Percentiles rank a stretch among this genome's conserved stretches.
phyloP scores from a whole-genome alignment of 2,329 filamentous ascomycete genomes.

The Ceratocystis variospora region DNA sequence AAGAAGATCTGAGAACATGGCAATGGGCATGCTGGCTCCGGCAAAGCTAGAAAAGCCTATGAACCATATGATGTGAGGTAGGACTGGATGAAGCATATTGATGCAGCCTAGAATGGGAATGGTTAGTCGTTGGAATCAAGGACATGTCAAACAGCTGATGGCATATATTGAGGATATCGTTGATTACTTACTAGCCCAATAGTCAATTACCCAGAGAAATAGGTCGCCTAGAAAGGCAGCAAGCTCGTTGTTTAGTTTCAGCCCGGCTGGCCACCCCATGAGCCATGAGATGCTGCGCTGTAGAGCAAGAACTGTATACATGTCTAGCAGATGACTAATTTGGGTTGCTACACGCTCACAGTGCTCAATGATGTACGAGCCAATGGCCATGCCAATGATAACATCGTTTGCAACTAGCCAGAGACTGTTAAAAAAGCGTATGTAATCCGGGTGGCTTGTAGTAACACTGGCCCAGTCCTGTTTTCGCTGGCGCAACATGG shows the following conservation, averaged over 20 bases:
- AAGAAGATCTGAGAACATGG: constrained; percentile 84
- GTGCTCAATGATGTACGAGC: constrained; percentile 95
- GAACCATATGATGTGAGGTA: constrained; percentile 81
- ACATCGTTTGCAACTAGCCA: constrained; percentile 98
- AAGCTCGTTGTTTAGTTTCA: constrained; percentile 90
- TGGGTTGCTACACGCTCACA: constrained; percentile 67
- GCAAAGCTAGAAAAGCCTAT: constrained; percentile 92
- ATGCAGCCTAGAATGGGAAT: constrained; percentile 47
- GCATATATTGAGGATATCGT: too few relatives aligned
- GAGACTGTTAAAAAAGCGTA: constrained; percentile 95
- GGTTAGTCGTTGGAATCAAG: not conserved
- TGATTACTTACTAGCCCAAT: constrained; percentile 64
- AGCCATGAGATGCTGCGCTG: constrained; percentile 86
- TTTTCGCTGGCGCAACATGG: constrained; percentile 77
- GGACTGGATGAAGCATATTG: constrained; percentile 56
- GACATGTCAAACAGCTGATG: not conserved
- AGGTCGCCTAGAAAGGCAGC: constrained; percentile 88
- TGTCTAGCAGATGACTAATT: constrained; percentile 60
- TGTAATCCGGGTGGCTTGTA: constrained; percentile 91
- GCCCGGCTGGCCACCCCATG: constrained; percentile 85
- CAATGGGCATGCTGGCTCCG: constrained; percentile 92
- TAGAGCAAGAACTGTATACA: constrained; percentile 78
- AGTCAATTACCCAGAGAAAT: constrained; percentile 96
- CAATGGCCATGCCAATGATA: constrained; percentile 92
- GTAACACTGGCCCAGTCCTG: constrained; percentile 92